Evolutionary conservation across 2,329 filamentous ascomycete species (phyloP), one percentile per base, ranked within the genome.

Genomic region (Emergomyces orientalis): DNA sequence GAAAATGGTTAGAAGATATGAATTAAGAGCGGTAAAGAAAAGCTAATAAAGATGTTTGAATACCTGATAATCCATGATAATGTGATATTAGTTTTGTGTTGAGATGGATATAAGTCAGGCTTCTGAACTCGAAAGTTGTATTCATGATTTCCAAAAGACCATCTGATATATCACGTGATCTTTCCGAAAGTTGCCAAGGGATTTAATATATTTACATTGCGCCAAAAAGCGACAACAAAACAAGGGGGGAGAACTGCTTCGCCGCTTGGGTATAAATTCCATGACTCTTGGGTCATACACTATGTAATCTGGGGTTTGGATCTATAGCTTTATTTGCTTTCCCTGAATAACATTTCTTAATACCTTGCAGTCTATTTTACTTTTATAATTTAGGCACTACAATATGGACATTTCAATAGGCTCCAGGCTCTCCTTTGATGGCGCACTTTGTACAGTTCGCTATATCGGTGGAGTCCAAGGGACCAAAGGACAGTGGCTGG

Each of bases 401-500:
- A 8, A 14, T 14, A 59, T 59, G 57, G 41, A 4, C 22, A 73
- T 76, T 56, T 77, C 82, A 69, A 72, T 87, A 65, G 90, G 90
- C 60, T 87, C 94, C 75, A 86, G 94, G 17, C 80, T 93, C 49
- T 96, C 90, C 3, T 95, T 89, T 70, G 86, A 88, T 67, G 86
- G 85, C 39, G 85, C 86, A 25, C 77, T 89, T 51, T 96, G 92
- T 76, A 97, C 93, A 0, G 83, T 97, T 63, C 87, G 91, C 65
- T 97, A 92, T 72, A 77, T 89, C 65, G 94, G 94, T 54, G 75
- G 82, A 41, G 88, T 97, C 8, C 81, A 84, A 59, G 89, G 88
- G 68, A 92, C 91, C 9, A 81, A 84, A 52, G 90, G 91, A 58
- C 80, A 83, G 66, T 97, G 93, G 92, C 82, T 97, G 41, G 94